Evolutionary conservation across 2,329 filamentous ascomycete genomes (phyloP).

Genomic region (Trichoderma citrinoviride): DNA sequence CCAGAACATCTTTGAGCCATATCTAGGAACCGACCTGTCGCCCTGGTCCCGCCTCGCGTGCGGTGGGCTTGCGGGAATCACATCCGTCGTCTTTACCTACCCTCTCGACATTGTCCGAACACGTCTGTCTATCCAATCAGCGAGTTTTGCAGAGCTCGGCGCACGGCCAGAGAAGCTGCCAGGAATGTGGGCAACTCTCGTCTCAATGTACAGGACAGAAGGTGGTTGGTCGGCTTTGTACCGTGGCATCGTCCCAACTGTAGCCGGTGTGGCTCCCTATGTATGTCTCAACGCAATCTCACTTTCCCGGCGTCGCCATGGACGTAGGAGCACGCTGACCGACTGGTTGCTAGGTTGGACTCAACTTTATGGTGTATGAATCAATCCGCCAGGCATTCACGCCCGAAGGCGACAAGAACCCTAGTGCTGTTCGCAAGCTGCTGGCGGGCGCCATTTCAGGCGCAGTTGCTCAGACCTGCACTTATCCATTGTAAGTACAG

Average conservation of each 20-base stretch:
- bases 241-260: constrained; percentile 87
- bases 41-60: constrained; percentile 78
- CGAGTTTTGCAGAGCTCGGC: constrained; percentile 82
- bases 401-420: constrained; percentile 81
- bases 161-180: constrained; percentile 66
- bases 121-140: constrained; percentile 91
- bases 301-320: neutral
- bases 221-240: constrained; percentile 86
- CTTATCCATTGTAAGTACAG: constrained; percentile 83
- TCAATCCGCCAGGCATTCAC: constrained; percentile 80
- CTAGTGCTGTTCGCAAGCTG: constrained; percentile 75
- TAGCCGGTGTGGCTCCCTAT: constrained; percentile 94
- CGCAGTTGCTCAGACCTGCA: constrained; percentile 93
- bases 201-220: constrained; percentile 84
- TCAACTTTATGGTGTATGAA: constrained; percentile 99
- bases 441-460: constrained; percentile 91
- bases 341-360: constrained; percentile 64
- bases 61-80: constrained; percentile 88
- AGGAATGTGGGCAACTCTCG: constrained; percentile 87
- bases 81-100: constrained; percentile 92
- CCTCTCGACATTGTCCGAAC: constrained; percentile 97
- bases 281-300: constrained; percentile 34
- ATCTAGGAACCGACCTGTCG: constrained; percentile 69
- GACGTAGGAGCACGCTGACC: neutral
- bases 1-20: constrained; percentile 70